Evolutionary conservation across 1,284 basidiomycete species (phyloP).

Genomic region (Cutaneotrichosporon arboriforme): DNA sequence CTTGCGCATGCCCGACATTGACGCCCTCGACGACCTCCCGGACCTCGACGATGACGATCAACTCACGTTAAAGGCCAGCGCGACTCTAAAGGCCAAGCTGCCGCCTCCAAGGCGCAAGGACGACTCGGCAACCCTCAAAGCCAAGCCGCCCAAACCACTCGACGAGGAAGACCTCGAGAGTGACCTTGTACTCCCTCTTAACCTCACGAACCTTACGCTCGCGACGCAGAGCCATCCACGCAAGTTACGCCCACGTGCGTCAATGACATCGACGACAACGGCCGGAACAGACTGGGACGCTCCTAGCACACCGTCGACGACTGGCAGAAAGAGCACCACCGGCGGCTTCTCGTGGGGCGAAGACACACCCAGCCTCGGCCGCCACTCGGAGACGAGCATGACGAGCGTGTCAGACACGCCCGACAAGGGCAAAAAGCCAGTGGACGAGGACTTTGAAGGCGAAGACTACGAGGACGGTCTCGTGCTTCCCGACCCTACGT

Average conservation of each 20-base stretch:
- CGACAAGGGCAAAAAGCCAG: slow-evolving; percentile 15
- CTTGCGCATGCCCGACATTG: slow-evolving; percentile 24
- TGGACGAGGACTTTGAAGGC: slow-evolving; percentile 11
- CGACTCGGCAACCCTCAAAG: slow-evolving; percentile 11
- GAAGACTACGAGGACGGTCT: slow-evolving; percentile 38
- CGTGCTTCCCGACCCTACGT: slow-evolving; percentile 34
- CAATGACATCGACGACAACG: slow-evolving; percentile 27
- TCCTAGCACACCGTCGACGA: slow-evolving; percentile 18
- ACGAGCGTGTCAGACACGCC: slow-evolving; percentile 36
- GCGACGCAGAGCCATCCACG: slow-evolving; percentile 24
- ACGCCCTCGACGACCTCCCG: slow-evolving; percentile 37
- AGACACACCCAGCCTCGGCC: slow-evolving; percentile 18
- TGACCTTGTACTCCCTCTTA: slow-evolving; percentile 42
- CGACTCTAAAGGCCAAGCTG: slow-evolving; percentile 39
- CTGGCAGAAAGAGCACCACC: slow-evolving; percentile 15
- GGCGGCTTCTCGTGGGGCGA: slow-evolving; percentile 26
- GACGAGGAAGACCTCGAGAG: slow-evolving; percentile 29
- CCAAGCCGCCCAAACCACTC: background rate
- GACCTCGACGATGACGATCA: slow-evolving; percentile 40
- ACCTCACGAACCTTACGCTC: slow-evolving; percentile 37
- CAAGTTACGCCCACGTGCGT: slow-evolving; percentile 23
- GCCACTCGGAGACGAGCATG: slow-evolving; percentile 33
- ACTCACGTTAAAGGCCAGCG: slow-evolving; percentile 41
- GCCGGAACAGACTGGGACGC: slow-evolving; percentile 21
- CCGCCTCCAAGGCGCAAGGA: slow-evolving; percentile 24